Evolutionary conservation across 2,329 filamentous ascomycete genomes (phyloP), one percentile per base, ranked within the genome.

Genomic region (Lasiodiplodia citricola): DNA sequence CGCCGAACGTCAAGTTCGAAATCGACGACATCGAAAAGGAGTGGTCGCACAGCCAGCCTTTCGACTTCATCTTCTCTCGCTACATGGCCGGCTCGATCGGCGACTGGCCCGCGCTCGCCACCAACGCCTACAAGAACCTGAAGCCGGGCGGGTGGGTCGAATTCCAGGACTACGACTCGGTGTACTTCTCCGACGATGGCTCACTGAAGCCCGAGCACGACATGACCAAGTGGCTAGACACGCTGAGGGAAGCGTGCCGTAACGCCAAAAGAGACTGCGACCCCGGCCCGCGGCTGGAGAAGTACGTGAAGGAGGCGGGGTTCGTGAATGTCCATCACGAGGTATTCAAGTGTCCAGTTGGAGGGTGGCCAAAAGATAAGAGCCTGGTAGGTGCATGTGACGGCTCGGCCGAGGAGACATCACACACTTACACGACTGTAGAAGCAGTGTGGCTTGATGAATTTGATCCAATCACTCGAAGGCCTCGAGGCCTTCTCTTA

Each of bases 21-120:
- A 83, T 91, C 11, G 88, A 91, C 72, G 88, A 91, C 73, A 84
- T 85, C 63, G 87, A 90, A 71, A 82, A 85, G 44, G 79, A 84
- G 13, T 90, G 88, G 88, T 75, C 80, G 38, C 87, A 85, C 62
- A 77, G 81, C 4, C 76, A 82, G 38, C 77, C 79, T 25, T 89
- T 87, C 73, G 87, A 90, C 74, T 83, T 86, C 70, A 84, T 90
- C 83, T 81, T 85, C 83, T 73, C 83, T 78, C 73, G 84, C 74
- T 72, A 85, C 80, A 79, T 87, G 82, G 73, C 81, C 71, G 83
- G 83, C 31, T 82, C 84, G 37, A 82, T 91, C 51, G 78, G 81
- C n/a, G 81, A 90, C 72, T 88, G 87, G 76, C 79, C 79, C 3
- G 78, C 77, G 25, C 76, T 90, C 57, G 73, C 87, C 23, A 75